Base-by-base conservation (phyloP, 2,329 filamentous ascomycete species). In the Penicillium sp. region DNA sequence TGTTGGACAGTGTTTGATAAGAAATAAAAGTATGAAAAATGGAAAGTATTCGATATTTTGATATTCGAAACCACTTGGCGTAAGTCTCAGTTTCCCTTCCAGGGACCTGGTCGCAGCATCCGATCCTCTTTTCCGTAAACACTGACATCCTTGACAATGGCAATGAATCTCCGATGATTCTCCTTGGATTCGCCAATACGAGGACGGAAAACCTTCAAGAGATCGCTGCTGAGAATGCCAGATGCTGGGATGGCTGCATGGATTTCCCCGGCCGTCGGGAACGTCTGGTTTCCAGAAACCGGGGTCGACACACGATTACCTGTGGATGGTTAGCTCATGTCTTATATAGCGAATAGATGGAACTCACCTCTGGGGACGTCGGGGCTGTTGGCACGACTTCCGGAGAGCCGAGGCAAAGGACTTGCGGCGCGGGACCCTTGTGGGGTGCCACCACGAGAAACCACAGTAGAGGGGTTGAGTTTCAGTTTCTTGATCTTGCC, bases 361-460 rank as follows among this genome's bases (percentile, higher is more conserved):
- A 26, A 44, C 38, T 65, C 66, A 17, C 64, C 50, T 36, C 40
- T 42, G 25, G 64, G 56, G 40, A 58, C 65, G 30, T 74, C 74
- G 40, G 76, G 74, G 52, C 75, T 78, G 56, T 69, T 73, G 26
- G 74, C 73, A 52, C 73, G 73, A 53, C 73, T 77, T 45, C 68
- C 70, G 47, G 69, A 61, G 51, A 57, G 62, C 55, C 58, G 66
- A 56, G 73, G 60, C 53, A 68, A 68, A 67, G 76, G 80, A 56
- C 79, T 82, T 14, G 71, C 77, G 44, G 75, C 75, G 51, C 80
- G 75, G 28, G 78, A 82, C 38, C 76, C 78, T 56, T 72, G 73
- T 2, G 80, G 80, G 10, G 79, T 79, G 19, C 70, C 75, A 41
- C 61, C 63, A 33, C 72, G 73, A 38, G 74, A 73, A 25, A 59